phyloP scores from a whole-genome alignment of 75 land plant species.

The Selaginella tamariscina region DNA sequence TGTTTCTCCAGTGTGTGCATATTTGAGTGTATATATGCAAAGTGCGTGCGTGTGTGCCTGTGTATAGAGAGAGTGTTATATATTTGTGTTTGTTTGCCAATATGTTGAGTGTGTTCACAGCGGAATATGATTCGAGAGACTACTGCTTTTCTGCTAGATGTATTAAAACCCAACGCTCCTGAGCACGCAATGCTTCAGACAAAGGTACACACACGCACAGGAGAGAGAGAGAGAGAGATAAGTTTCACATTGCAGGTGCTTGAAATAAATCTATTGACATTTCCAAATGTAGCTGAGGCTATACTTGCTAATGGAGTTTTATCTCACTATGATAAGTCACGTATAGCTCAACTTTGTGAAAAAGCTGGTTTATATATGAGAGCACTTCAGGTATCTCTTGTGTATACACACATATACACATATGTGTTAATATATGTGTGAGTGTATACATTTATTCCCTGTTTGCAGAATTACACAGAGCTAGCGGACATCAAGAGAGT shows the following conservation, averaged over 20 bases:
- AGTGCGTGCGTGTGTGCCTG: not conserved
- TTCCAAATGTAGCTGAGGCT: constrained; percentile 8
- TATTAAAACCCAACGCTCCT: not conserved
- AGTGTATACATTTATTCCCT: constrained; percentile 1
- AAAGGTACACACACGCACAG: not conserved
- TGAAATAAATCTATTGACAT: constrained; percentile 2
- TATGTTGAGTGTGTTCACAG: not conserved
- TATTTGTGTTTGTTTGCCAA: not conserved
- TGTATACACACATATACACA: no score
- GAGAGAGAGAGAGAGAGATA: not conserved
- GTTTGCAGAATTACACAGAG: constrained; percentile 9
- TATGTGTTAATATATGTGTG: not conserved
- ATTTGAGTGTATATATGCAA: not conserved
- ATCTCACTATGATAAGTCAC: not conserved
- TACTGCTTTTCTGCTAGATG: constrained; percentile 4
- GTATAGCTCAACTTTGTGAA: constrained; percentile 12
- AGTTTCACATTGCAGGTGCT: constrained; percentile 1
- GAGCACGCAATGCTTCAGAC: constrained; percentile 11
- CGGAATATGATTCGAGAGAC: constrained; percentile 5
- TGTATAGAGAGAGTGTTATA: not conserved
- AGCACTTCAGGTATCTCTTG: constrained; percentile 6
- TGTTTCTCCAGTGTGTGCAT: constrained; percentile 1
- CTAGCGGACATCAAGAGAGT: constrained; percentile 7
- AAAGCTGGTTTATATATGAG: constrained; percentile 9
- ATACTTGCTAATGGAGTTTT: constrained; percentile 1